Conservation (phyloP, 1,284 basidiomycete genomes). For the Marasmius sp. region DNA sequence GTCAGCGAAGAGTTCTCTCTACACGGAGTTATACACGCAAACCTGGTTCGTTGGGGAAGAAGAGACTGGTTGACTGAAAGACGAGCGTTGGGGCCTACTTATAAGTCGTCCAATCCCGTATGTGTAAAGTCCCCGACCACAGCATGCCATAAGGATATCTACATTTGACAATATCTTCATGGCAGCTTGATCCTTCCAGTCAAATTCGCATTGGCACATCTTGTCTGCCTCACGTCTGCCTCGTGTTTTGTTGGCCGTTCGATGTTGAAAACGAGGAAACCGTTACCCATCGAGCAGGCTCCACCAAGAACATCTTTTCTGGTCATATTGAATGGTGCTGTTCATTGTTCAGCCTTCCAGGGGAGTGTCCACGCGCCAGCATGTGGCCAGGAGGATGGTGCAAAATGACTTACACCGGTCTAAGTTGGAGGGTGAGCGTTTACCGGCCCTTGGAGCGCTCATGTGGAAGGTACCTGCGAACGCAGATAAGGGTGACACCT, state of each 20-base stretch:
- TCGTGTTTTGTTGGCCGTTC: neutral
- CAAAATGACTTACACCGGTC: too few relatives aligned
- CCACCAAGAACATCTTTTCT: neutral
- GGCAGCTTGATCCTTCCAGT: neutral
- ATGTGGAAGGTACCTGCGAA: too few relatives aligned
- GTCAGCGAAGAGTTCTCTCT: neutral
- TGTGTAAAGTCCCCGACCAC: neutral
- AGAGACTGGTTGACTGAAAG: neutral
- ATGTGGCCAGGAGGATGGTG: neutral
- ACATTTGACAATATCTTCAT: neutral
- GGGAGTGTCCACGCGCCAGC: neutral
- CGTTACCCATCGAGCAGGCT: neutral
- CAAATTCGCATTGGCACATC: neutral
- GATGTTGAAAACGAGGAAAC: neutral
- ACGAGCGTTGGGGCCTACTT: neutral
- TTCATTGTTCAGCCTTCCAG: neutral
- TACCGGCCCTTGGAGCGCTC: too few relatives aligned
- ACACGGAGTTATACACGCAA: neutral
- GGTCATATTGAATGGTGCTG: neutral
- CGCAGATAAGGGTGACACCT: too few relatives aligned
- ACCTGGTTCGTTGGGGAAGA: neutral
- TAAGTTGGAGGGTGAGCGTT: too few relatives aligned
- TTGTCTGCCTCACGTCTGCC: neutral
- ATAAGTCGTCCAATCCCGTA: neutral
- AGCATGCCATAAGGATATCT: neutral